phyloP scores from a whole-genome alignment of 1,284 basidiomycete species.

The Malassezia pachydermatis region DNA sequence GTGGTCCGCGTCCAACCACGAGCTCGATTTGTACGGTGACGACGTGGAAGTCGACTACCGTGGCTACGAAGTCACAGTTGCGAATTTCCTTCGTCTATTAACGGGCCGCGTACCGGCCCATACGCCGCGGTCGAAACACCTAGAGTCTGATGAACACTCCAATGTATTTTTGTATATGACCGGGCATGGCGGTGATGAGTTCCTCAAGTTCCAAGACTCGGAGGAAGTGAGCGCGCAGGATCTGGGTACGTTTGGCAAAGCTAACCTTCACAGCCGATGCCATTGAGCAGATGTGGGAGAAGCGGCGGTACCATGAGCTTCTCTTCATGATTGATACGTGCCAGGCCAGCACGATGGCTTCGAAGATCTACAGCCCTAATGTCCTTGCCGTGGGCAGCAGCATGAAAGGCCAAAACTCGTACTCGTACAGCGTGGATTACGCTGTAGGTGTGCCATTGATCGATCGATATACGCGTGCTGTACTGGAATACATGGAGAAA shows the following conservation, averaged over 20 bases:
- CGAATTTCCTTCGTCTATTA: constrained; percentile 81
- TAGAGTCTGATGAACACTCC: constrained; percentile 78
- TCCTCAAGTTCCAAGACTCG: constrained; percentile 96
- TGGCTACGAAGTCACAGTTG: constrained; percentile 93
- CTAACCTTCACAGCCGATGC: too few species aligned
- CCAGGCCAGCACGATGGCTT: constrained; percentile 91
- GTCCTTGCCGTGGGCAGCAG: constrained; percentile 88
- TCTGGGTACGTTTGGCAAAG: constrained; percentile 16
- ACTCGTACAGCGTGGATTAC: constrained; percentile 82
- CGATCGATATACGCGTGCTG: constrained; percentile 84
- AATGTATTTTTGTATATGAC: constrained; percentile 98
- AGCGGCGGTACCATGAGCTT: constrained; percentile 84
- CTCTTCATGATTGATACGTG: constrained; percentile 98
- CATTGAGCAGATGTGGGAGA: constrained; percentile 95
- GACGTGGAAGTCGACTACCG: constrained; percentile 96
- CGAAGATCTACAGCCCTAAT: constrained; percentile 88
- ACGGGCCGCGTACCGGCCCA: constrained; percentile 58
- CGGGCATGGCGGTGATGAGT: constrained; percentile 93
- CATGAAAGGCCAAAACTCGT: constrained; percentile 77
- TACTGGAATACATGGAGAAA: constrained; percentile 79
- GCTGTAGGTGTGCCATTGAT: constrained; percentile 93
- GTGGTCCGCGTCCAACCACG: constrained; percentile 67
- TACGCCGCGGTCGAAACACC: constrained; percentile 78
- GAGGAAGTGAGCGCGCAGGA: constrained; percentile 95
- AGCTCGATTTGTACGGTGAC: constrained; percentile 84